phyloP scores from a whole-genome alignment of 352 stramenopile species.

The Phytophthora litchii region DNA sequence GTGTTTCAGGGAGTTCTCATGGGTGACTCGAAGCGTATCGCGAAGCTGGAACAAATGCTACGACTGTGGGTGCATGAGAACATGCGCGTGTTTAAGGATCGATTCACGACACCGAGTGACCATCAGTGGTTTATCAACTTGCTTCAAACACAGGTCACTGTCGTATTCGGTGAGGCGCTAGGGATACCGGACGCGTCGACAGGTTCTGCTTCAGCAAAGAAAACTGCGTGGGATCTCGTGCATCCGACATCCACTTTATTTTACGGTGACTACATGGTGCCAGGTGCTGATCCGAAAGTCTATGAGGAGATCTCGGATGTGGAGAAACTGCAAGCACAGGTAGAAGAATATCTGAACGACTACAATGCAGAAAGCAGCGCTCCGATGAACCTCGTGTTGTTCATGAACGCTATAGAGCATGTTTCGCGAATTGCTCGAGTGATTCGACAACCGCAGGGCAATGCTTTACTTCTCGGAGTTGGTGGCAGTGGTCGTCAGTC shows the following conservation, averaged over 20 bases:
- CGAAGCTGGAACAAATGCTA: slow-evolving; percentile 70
- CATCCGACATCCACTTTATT: slow-evolving; percentile 69
- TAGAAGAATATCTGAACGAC: slow-evolving; percentile 89
- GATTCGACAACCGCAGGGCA: slow-evolving; percentile 87
- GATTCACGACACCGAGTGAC: slow-evolving; percentile 76
- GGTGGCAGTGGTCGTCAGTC: slow-evolving; percentile 93
- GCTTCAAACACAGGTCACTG: slow-evolving; percentile 61
- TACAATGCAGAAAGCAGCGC: slow-evolving; percentile 89
- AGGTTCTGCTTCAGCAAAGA: slow-evolving; percentile 30
- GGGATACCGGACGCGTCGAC: slow-evolving; percentile 23
- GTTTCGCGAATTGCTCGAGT: slow-evolving; percentile 84
- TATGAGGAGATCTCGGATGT: slow-evolving; percentile 93
- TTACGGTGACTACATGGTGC: slow-evolving; percentile 94
- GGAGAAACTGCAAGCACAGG: slow-evolving; percentile 75
- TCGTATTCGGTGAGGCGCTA: slow-evolving; percentile 58
- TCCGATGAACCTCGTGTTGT: slow-evolving; percentile 90
- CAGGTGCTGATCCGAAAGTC: slow-evolving; percentile 88
- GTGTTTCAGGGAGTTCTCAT: slow-evolving; percentile 88
- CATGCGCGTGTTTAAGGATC: slow-evolving; percentile 88
- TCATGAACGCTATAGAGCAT: slow-evolving; percentile 90
- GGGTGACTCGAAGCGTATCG: slow-evolving; percentile 79
- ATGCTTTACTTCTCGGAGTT: slow-evolving; percentile 93
- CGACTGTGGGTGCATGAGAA: slow-evolving; percentile 87
- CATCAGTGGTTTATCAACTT: slow-evolving; percentile 84
- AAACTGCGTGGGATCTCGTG: slow-evolving; percentile 65